Evolutionary conservation across 1,284 basidiomycete genomes (phyloP).

Genomic region (Apiotrichum gracile): DNA sequence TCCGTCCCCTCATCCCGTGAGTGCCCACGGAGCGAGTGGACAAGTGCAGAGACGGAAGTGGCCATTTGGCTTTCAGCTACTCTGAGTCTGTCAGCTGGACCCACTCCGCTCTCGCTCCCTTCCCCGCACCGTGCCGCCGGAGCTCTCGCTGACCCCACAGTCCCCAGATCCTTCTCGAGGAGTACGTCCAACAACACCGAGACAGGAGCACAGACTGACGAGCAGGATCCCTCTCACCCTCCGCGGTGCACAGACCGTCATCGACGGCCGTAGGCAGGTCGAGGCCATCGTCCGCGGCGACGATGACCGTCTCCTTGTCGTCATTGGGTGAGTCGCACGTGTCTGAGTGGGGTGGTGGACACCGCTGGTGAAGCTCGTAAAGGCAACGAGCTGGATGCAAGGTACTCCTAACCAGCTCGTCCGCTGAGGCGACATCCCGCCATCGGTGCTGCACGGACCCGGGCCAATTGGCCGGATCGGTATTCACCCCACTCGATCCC

Average conservation of each 20-base stretch:
- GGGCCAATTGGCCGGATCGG: no score
- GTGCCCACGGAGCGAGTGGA: neutral
- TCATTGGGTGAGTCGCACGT: conserved; percentile 67
- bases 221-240: conserved; percentile 43
- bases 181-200: conserved; percentile 44
- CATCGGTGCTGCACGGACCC: no score
- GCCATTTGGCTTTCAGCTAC: no score
- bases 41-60: neutral
- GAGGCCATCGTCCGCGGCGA: conserved; percentile 75
- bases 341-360: no score
- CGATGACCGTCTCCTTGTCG: conserved; percentile 82
- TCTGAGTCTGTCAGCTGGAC: no score
- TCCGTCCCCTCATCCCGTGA: conserved; percentile 76
- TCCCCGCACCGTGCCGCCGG: neutral
- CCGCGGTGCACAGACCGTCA: conserved; percentile 54
- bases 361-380: no score
- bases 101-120: neutral
- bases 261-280: conserved; percentile 71
- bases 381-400: no score
- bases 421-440: no score
- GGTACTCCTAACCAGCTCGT: no score
- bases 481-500: neutral
- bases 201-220: neutral
- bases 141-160: conserved; percentile 21
- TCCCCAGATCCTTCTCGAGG: conserved; percentile 85